A percentile compares a stretch with the other conserved stretches of the same genome.
Evolutionary conservation across 2,329 filamentous ascomycete genomes (phyloP).

Genomic region (Eurotiales sp.): DNA sequence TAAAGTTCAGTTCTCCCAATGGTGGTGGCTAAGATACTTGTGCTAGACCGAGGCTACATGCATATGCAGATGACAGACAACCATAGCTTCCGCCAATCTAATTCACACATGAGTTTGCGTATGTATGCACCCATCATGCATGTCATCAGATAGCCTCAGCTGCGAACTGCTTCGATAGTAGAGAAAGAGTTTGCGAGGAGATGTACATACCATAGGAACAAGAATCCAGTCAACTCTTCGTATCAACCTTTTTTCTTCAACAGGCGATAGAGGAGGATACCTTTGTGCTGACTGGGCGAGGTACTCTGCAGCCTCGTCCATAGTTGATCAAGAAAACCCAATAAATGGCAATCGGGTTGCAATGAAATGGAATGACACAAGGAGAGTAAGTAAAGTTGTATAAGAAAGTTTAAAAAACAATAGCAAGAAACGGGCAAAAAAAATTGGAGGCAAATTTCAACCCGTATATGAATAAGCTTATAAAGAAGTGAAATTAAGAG

Average conservation of each 20-base stretch:
- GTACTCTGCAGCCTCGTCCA: slow-evolving; percentile 27
- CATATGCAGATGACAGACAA: not conserved
- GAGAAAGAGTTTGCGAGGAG: not conserved
- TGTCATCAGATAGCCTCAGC: not conserved
- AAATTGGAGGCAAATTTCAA: not conserved
- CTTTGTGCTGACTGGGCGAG: slow-evolving; percentile 18
- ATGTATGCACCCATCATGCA: slow-evolving; percentile 5
- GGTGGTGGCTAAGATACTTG: not conserved
- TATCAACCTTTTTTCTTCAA: slow-evolving; percentile 30
- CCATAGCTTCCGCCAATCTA: slow-evolving; percentile 16
- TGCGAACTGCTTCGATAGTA: not conserved
- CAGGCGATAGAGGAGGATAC: slow-evolving; percentile 21
- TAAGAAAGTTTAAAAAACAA: not conserved
- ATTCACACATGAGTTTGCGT: not conserved
- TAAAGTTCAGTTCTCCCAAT: not conserved
- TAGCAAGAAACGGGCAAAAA: not conserved
- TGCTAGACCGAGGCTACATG: slow-evolving; percentile 5
- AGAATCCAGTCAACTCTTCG: slow-evolving; percentile 55
- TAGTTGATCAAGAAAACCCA: not conserved
- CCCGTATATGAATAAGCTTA: too few species aligned
- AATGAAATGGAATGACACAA: not conserved
- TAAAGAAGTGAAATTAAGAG: not conserved
- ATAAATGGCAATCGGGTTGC: too few species aligned
- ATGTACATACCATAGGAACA: slow-evolving; percentile 52
- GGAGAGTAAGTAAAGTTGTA: not conserved